A percentile compares a stretch with the other conserved stretches of the same genome.
Evolutionary conservation across 1,284 basidiomycete genomes (phyloP).

Genomic region (Cryptococcus hybrid): DNA sequence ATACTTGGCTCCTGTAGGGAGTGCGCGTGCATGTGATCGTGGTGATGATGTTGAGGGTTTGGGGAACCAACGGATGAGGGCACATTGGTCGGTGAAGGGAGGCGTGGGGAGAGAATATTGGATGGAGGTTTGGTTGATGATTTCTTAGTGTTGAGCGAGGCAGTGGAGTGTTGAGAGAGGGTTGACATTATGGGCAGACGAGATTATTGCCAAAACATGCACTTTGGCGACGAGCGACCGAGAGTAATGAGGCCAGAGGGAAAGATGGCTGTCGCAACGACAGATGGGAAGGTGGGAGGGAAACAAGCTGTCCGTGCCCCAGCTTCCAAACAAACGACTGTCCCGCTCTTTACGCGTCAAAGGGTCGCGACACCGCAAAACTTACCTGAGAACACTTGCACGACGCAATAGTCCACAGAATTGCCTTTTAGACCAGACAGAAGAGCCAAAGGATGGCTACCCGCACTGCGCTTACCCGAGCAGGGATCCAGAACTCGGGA

Average conservation of each 20-base stretch:
- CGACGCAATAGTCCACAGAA: no score
- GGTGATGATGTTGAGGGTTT: background rate
- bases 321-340: background rate
- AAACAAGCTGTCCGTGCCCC: background rate
- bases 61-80: background rate
- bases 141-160: background rate
- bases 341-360: background rate
- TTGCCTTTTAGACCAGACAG: background rate
- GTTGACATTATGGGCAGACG: background rate
- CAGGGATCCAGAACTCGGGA: background rate
- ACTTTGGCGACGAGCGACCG: no score
- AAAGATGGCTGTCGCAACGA: background rate
- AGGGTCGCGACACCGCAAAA: background rate
- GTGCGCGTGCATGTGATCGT: background rate
- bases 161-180: background rate
- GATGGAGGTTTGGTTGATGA: background rate
- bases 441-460: background rate
- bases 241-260: no score
- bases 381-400: background rate
- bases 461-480: background rate
- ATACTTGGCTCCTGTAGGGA: background rate
- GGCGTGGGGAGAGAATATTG: constrained; percentile 8
- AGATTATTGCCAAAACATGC: background rate
- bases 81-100: constrained; percentile 1
- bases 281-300: background rate